Conservation (phyloP, 129 eudicot species). For the Arctium lappa region DNA sequence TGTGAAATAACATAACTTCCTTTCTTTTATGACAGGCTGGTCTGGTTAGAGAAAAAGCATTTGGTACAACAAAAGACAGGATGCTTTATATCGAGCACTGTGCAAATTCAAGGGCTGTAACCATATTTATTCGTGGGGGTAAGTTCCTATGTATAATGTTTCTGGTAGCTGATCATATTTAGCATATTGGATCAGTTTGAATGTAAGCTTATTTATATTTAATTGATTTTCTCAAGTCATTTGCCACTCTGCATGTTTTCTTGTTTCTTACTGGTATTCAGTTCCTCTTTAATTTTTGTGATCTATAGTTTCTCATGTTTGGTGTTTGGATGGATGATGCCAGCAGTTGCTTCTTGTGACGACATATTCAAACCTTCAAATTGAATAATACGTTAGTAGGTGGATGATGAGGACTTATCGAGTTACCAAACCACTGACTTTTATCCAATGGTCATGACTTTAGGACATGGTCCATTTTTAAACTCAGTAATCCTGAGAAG, state of each 20-base stretch:
- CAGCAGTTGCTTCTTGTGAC: no score
- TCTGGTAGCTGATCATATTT: neutral
- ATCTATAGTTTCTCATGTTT: no score
- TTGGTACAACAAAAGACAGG: conserved; percentile 94
- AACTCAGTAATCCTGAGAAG: no score
- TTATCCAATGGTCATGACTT: no score
- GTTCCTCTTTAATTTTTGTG: no score
- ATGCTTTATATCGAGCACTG: conserved; percentile 98
- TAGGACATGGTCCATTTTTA: no score
- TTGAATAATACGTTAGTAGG: no score
- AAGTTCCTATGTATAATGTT: conserved; percentile 20
- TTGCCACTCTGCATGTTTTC: neutral
- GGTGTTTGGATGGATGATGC: no score
- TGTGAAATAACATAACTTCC: neutral
- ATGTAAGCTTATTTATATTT: neutral
- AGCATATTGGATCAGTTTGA: neutral
- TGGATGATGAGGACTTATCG: neutral
- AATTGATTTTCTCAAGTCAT: neutral
- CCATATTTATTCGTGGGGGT: conserved; percentile 96
- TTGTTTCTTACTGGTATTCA: no score
- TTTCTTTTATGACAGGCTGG: conserved; percentile 61
- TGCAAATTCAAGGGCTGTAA: conserved; percentile 97
- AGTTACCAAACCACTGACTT: no score
- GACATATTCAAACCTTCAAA: neutral
- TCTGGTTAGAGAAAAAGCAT: conserved; percentile 83